phyloP scores from a whole-genome alignment of 2,329 filamentous ascomycete species.

The Colletotrichum sp. region DNA sequence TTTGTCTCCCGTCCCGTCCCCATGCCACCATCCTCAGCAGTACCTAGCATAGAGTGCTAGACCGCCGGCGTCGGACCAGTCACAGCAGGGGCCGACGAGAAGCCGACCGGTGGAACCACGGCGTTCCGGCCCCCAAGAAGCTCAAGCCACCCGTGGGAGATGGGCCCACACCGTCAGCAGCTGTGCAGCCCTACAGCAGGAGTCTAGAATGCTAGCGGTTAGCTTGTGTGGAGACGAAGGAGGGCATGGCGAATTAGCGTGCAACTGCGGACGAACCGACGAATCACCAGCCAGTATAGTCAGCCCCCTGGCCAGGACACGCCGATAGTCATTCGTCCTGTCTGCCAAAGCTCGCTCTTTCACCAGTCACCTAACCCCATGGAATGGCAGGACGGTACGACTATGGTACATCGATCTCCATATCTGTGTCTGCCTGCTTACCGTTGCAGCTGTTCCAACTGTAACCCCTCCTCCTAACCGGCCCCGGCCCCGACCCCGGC shows the following conservation, averaged over 20 bases:
- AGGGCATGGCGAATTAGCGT: neutral
- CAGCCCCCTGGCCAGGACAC: neutral
- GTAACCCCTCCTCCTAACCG: neutral
- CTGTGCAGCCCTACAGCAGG: constrained; percentile 12
- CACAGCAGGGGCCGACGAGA: neutral
- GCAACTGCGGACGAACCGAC: neutral
- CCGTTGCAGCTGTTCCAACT: neutral
- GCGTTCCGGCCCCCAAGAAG: neutral
- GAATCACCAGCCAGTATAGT: neutral
- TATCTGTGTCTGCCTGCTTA: neutral
- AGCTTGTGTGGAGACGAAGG: neutral
- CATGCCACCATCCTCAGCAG: neutral
- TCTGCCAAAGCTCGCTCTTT: neutral
- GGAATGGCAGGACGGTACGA: neutral
- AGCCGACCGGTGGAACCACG: neutral
- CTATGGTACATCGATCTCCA: neutral
- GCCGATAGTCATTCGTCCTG: neutral
- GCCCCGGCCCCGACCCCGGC: neutral
- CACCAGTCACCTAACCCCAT: neutral
- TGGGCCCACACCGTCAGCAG: constrained; percentile 5
- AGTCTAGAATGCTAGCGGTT: neutral
- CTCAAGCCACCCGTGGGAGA: neutral
- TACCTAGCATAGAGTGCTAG: neutral
- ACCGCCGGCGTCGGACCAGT: neutral
- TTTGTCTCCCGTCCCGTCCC: neutral